Conservation (phyloP, 495 filamentous ascomycete genomes). For the Penicillium atrosanguineum region DNA sequence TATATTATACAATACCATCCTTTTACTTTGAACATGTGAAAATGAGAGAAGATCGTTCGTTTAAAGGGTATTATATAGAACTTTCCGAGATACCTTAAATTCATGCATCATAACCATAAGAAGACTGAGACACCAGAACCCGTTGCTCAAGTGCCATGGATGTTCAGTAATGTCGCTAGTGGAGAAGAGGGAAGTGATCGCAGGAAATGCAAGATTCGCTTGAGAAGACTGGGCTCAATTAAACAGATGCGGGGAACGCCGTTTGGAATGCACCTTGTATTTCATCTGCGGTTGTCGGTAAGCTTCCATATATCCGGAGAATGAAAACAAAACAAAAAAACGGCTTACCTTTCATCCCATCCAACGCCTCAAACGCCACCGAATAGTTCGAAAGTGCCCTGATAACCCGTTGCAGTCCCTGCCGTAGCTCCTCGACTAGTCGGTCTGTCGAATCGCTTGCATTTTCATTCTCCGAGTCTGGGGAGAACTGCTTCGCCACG, state of each 20-base stretch:
- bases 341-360: conserved; percentile 58
- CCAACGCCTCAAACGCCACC: conserved; percentile 57
- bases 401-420: conserved; percentile 50
- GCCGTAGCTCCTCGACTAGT: conserved; percentile 52
- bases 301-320: background rate
- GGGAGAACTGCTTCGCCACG: conserved; percentile 45
- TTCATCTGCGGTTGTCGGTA: conserved; percentile 33
- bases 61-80: conserved; percentile 1
- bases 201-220: conserved; percentile 6
- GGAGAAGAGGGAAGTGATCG: conserved; percentile 2
- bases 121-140: background rate
- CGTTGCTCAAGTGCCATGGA: background rate
- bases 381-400: conserved; percentile 54
- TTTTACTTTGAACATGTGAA: background rate
- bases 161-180: background rate
- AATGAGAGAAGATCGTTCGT: background rate
- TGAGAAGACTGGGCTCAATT: conserved; percentile 4
- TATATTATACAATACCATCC: conserved; percentile 2
- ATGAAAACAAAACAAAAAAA: background rate
- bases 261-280: conserved; percentile 47
- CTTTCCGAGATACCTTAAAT: conserved; percentile 7
- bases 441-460: conserved; percentile 36
- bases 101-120: background rate
- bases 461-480: conserved; percentile 33
- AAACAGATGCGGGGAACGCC: conserved; percentile 37